These are phyloP conservation scores for Pyrenophora tritici-repentis DNA, from an alignment of 2,329 filamentous ascomycete genomes.

Conservation along the genomic window DNA sequence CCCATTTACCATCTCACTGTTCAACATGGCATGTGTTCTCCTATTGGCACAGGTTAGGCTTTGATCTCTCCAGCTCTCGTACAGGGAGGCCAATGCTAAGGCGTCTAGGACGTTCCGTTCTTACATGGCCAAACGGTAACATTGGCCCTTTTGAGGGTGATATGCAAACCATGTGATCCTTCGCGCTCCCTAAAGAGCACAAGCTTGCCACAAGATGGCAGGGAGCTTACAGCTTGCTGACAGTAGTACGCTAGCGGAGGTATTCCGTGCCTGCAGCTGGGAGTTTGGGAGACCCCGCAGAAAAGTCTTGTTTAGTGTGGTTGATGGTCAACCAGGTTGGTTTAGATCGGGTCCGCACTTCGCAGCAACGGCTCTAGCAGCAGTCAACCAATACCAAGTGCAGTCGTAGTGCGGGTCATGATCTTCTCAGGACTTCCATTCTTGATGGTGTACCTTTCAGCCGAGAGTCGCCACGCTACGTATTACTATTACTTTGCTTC, in stretches of 20 bases:
- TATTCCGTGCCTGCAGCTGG: neutral
- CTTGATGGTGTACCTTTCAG: constrained; percentile 23
- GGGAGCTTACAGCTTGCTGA: neutral
- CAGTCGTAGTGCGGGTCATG: too few relatives aligned
- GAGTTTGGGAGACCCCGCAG: neutral
- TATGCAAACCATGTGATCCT: too few relatives aligned
- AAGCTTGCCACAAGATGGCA: neutral
- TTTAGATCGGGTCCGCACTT: too few relatives aligned
- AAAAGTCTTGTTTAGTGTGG: too few relatives aligned
- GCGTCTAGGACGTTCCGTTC: too few relatives aligned
- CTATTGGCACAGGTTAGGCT: too few relatives aligned
- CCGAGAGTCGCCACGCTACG: constrained; percentile 30
- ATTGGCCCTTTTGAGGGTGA: too few relatives aligned
- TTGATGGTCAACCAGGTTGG: too few relatives aligned
- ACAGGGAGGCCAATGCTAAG: too few relatives aligned
- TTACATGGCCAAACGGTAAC: too few relatives aligned
- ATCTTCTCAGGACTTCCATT: constrained; percentile 9
- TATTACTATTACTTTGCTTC: constrained; percentile 16
- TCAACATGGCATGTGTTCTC: too few relatives aligned
- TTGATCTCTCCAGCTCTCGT: too few relatives aligned
- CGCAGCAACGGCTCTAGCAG: neutral
- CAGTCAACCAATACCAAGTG: neutral
- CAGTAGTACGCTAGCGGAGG: neutral
- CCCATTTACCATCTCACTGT: neutral
- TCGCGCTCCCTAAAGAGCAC: neutral